Percentiles rank a stretch among this genome's conserved stretches.
Conservation (phyloP, 306 rosid species). For the Dicorynia guianensis region DNA sequence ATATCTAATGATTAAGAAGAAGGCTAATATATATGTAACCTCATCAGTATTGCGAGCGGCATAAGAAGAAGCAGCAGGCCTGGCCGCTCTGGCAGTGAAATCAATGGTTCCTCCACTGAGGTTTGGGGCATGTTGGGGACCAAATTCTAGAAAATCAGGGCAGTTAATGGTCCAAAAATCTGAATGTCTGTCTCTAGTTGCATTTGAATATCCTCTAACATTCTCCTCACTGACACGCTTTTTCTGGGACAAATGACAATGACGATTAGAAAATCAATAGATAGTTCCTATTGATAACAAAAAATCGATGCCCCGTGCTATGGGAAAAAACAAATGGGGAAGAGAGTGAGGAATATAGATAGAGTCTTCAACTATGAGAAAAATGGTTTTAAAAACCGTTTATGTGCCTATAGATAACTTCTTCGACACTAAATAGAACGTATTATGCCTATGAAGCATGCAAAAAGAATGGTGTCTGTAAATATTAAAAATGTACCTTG, state of each 20-base stretch:
- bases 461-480: background rate
- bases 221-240: conserved; percentile 49
- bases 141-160: conserved; percentile 49
- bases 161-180: conserved; percentile 40
- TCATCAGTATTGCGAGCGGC: conserved; percentile 40
- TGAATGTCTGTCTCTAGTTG: conserved; percentile 35
- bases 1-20: no score
- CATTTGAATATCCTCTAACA: conserved; percentile 18
- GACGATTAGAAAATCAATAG: background rate
- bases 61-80: conserved; percentile 7
- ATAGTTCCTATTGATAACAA: background rate
- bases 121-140: conserved; percentile 37
- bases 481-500: conserved; percentile 57
- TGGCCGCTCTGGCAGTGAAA: conserved; percentile 35
- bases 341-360: no score
- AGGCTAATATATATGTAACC: conserved; percentile 30
- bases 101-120: conserved; percentile 29
- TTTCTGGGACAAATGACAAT: conserved; percentile 51
- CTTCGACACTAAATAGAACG: conserved; percentile 13
- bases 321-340: no score
- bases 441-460: background rate
- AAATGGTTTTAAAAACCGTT: conserved; percentile 1
- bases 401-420: background rate
- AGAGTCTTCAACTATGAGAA: no score
- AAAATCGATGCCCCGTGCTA: background rate